Evolutionary conservation across 139 green algal genomes (phyloP), one percentile per base, ranked within the genome.

Genomic region (Medakamo hakoo): DNA sequence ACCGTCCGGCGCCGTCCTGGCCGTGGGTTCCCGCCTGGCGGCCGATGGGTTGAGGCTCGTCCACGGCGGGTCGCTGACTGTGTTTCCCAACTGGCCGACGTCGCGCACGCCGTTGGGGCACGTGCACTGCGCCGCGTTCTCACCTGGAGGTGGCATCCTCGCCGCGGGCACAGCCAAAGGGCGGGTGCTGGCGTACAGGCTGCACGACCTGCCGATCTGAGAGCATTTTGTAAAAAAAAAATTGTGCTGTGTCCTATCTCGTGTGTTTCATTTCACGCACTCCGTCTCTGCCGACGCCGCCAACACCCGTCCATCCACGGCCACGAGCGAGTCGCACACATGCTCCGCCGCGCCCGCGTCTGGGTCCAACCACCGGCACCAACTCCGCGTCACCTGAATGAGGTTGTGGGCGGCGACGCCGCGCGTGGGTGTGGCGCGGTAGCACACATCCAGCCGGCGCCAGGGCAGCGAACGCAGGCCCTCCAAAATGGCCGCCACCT

Each of bases 41-140:
- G 81, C 77, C 25, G 87, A 97, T 55, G 64, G 88, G 19, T 76
- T 97, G 72, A 77, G 89, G 0, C 60, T 98, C 63, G 76, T 95
- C 59, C 91, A 97, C 72, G 49, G 94, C 25, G 80, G 86, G 4
- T 80, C 75, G 16, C 55, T 76, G 30, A 94, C 84, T 22, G 86
- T 93, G 9, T 98, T 92, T 62, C 68, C 73, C 62, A 97, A 97
- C 73, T 98, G 89, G 89, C 91, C 91, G 1, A 94, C 86, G 0
- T 71, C 67, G 26, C 73, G 64, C 48, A 88, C 62, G n/a, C 90
- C 90, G 27, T 72, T 97, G 68, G 75, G 88, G 49, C 93, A 89
- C 64, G 84, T 97, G 67, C 86, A 95, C 76, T 75, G 62, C 31
- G 32, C 83, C 9, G 80, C 77, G 21, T 97, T 97, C 77, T 88